Evolutionary conservation across 106 monocot genomes (phyloP), one percentile per base, ranked within the genome.

Genomic region (Ottelia alismoides): DNA sequence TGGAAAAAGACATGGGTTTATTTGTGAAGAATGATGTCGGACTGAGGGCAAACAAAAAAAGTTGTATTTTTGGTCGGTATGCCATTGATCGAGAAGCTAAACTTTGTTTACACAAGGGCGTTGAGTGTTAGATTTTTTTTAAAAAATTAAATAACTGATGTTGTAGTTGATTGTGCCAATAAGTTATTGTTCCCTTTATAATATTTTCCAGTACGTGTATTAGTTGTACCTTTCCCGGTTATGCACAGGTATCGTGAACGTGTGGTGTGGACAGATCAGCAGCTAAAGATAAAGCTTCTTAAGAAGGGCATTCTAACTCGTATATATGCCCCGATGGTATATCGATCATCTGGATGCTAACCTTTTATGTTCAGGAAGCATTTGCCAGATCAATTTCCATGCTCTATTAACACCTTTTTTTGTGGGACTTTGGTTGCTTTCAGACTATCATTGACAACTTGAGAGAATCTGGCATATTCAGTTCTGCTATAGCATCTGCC

Each of bases 291-390:
- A 18, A 92, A 86, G 56, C 78, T 92, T 64, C 49, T 79, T 1
- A 67, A 74, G 57, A 82, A 85, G 62, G 92, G 85, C 25, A 74
- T 92, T 49, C 55, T 92, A 67, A 79, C 92, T 25, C 81, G 85
- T 30, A 86, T 92, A 60, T 72, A 92, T 74, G 78, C 81, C 22
- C 92, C 92, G 7, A 92, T 92, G 92, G 92, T 92, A 79, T n/a
- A 45, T n/a, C 44, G 3, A 32, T 47, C 3, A 47, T 46, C 16
- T 57, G 17, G 17, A 23, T 44, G 14, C 14, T 43, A 11, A 26
- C 25, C 20, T 25, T 27, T 47, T 60, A 27, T 5, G 23, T 31
- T 30, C 2, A 3, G 10, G 24, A n/a, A 2, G 22, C 30, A 27
- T 26, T 1, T 25, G 17, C 9, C 18, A 31, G 20, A 20, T 27